Conservation (phyloP, 2,329 filamentous ascomycete genomes). For the Cordyceps sp. region DNA sequence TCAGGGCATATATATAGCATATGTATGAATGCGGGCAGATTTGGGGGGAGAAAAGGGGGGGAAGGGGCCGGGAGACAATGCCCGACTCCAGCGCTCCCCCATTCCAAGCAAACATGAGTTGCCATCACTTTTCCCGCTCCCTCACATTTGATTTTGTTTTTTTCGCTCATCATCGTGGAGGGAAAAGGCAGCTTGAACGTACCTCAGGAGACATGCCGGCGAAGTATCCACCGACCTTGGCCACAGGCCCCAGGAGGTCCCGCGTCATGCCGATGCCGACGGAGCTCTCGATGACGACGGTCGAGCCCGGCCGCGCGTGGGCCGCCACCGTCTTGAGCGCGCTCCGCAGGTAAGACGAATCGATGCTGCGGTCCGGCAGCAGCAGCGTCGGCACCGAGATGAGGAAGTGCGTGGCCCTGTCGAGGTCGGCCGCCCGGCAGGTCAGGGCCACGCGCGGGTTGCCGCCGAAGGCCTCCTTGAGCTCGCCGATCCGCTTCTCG, state of each 20-base stretch:
- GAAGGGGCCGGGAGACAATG: too few relatives aligned
- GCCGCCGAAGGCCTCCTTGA: conserved; percentile 12
- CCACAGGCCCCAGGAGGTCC: conserved; percentile 27
- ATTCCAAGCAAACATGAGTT: too few relatives aligned
- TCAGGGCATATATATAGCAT: too few relatives aligned
- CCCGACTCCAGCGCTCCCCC: too few relatives aligned
- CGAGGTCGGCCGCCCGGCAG: conserved; percentile 17
- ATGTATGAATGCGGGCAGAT: too few relatives aligned
- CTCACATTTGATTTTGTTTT: too few relatives aligned
- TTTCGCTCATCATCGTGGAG: too few relatives aligned
- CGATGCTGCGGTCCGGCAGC: conserved; percentile 25
- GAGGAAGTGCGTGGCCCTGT: conserved; percentile 30
- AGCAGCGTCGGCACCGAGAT: conserved; percentile 36
- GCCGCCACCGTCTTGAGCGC: conserved; percentile 23
- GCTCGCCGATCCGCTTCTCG: conserved; percentile 16
- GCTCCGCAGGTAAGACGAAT: conserved; percentile 25
- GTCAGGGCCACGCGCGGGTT: conserved; percentile 20
- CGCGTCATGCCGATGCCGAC: conserved; percentile 39
- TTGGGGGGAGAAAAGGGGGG: background rate
- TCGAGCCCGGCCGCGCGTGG: conserved; percentile 25
- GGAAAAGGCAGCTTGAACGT: background rate
- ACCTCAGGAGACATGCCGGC: conserved; percentile 32
- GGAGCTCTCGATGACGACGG: conserved; percentile 34
- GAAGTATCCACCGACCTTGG: conserved; percentile 21
- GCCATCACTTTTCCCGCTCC: too few relatives aligned